Percentiles rank a stretch among this genome's conserved stretches.
These are phyloP conservation scores for Ascochyta pisi DNA, from an alignment of 2,329 filamentous ascomycete species.

Conservation along the genomic window DNA sequence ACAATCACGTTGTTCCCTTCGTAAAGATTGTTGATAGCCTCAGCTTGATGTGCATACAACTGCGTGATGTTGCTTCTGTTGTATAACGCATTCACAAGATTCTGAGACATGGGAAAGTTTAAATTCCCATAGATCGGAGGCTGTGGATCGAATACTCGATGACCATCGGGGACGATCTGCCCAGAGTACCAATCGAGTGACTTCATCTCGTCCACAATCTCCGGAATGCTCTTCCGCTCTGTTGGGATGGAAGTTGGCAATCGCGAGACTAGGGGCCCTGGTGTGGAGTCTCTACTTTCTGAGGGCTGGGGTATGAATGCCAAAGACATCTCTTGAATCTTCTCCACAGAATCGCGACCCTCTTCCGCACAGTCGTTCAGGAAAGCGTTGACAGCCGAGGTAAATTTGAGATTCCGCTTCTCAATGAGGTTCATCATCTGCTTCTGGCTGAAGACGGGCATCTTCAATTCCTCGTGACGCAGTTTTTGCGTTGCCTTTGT, in stretches of 20 bases:
- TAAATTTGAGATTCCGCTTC: conserved; percentile 85
- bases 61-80: conserved; percentile 86
- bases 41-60: conserved; percentile 89
- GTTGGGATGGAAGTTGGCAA: conserved; percentile 77
- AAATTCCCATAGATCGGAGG: conserved; percentile 82
- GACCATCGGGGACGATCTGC: conserved; percentile 92
- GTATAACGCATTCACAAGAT: conserved; percentile 93
- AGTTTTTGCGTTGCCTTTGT: conserved; percentile 71
- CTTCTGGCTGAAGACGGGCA: conserved; percentile 92
- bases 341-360: conserved; percentile 70
- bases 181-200: conserved; percentile 85
- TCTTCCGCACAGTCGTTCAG: conserved; percentile 74
- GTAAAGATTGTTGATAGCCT: conserved; percentile 88
- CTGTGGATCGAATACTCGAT: conserved; percentile 88
- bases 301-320: conserved; percentile 68
- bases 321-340: conserved; percentile 66
- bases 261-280: conserved; percentile 52
- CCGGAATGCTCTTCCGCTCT: conserved; percentile 78
- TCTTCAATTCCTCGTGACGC: conserved; percentile 80
- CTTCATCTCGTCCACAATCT: conserved; percentile 86
- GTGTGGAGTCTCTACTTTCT: conserved; percentile 51
- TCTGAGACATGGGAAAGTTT: conserved; percentile 84
- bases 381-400: conserved; percentile 76
- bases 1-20: conserved; percentile 88
- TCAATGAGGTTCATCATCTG: conserved; percentile 90